These are phyloP conservation scores for Scutellaria minor DNA, from an alignment of 257 asterid species.

Conservation along the genomic window DNA sequence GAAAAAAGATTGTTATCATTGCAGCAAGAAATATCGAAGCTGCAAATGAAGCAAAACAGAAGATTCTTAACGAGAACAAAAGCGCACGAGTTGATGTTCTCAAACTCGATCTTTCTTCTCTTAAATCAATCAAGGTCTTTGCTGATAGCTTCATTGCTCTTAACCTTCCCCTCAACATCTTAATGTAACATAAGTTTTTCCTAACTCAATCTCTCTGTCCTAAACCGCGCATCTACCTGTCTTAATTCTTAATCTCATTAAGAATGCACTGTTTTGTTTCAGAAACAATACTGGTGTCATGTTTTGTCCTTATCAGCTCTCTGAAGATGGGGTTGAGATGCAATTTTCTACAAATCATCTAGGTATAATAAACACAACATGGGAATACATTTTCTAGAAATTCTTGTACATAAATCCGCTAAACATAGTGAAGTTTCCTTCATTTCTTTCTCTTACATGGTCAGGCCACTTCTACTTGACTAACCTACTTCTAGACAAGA, in stretches of 20 bases:
- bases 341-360: too few relatives aligned
- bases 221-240: neutral
- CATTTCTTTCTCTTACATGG: too few relatives aligned
- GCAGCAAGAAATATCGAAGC: constrained; percentile 81
- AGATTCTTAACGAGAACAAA: constrained; percentile 49
- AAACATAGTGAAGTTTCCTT: too few relatives aligned
- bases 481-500: too few relatives aligned
- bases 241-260: neutral
- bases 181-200: constrained; percentile 50
- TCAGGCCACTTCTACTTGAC: too few relatives aligned
- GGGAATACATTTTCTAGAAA: too few relatives aligned
- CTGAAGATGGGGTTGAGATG: too few relatives aligned
- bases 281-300: constrained; percentile 97
- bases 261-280: constrained; percentile 25
- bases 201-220: neutral
- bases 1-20: constrained; percentile 75
- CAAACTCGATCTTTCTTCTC: constrained; percentile 74
- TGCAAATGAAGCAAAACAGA: constrained; percentile 72
- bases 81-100: constrained; percentile 67
- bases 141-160: constrained; percentile 62
- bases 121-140: constrained; percentile 66
- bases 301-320: constrained; percentile 90
- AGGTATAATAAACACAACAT: too few relatives aligned
- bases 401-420: too few relatives aligned
- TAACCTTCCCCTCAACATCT: constrained; percentile 84